Base-by-base conservation (phyloP, 257 asterid genomes). In the Petrea volubilis region DNA sequence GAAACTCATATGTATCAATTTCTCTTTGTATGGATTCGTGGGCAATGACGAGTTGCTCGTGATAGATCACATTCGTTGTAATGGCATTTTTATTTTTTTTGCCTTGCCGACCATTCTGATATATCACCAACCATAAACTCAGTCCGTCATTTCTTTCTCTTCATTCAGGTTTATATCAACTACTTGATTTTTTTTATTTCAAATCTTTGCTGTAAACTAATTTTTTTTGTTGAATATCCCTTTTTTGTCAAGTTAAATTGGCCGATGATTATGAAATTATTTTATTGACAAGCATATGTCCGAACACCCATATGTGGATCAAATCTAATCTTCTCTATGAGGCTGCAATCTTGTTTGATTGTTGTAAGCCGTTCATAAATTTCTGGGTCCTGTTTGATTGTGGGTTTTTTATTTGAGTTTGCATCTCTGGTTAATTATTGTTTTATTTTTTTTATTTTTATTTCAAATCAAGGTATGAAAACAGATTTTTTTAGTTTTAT, bases 31-130 rank as follows among this genome's bases (percentile, higher is more conserved):
- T 67, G 0, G 0, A 13, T 40, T 0, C 4, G 0, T 66, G 74
- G 86, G 77, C 87, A 7, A 61, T 82, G 90, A 85, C 1, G 87
- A 85, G 4, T 34, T 40, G 3, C 34, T 49, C 15, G 74, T 77
- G 80, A 78, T 77, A 59, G 87, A 87, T 85, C 90, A 82, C 87
- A 87, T 85, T 82, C 87, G 87, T 80, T 84, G 79, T 85, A 85
- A 77, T 47, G 87, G 87, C 83, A 66, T 70, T 36, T n/a, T n/a
- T n/a, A n/a, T n/a, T n/a, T 43, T 18, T 15, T 0, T 5, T 80
- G 85, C 90, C 87, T 80, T 85, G 90, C 81, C 84, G 87, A 85
- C 84, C 78, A 82, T 80, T 50, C 85, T 84, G 82, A 21, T 81
- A 69, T 79, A 84, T 81, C 86, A 74, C 81, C 83, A 77, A 81